Percentiles rank a stretch among this genome's conserved stretches.
These are phyloP conservation scores for Iberis amara DNA, from an alignment of 441 rosid species.

Conservation along the genomic window DNA sequence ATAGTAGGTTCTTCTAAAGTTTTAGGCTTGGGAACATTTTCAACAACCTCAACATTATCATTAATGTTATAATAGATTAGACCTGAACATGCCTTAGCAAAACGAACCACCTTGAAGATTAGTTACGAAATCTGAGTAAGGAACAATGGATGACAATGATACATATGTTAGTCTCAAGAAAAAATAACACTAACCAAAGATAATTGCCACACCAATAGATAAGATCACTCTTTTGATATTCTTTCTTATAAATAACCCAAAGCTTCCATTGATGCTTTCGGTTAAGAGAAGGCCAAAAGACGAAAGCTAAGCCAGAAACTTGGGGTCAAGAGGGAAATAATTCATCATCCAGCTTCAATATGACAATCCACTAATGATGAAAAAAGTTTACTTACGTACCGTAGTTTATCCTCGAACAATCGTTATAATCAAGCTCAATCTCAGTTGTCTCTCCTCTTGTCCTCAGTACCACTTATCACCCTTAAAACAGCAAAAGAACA, in stretches of 20 bases:
- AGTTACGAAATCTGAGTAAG: constrained; percentile 70
- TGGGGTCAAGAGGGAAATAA: too few species aligned
- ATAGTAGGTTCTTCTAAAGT: constrained; percentile 14
- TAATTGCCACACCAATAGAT: constrained; percentile 42
- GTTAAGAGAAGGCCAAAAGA: too few species aligned
- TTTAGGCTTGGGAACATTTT: constrained; percentile 25
- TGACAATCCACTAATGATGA: too few species aligned
- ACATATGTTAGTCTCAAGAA: constrained; percentile 61
- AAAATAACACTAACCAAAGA: constrained; percentile 58
- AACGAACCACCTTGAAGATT: constrained; percentile 70
- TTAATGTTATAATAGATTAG: constrained; percentile 61
- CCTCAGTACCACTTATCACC: too few species aligned
- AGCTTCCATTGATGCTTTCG: constrained; percentile 44
- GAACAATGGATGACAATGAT: constrained; percentile 67
- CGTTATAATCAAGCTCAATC: too few species aligned
- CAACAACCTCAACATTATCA: constrained; percentile 16
- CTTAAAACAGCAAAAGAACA: too few species aligned
- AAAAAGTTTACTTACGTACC: too few species aligned
- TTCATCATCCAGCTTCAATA: too few species aligned
- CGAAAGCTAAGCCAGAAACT: too few species aligned
- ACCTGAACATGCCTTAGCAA: constrained; percentile 87
- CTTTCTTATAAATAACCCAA: constrained; percentile 47
- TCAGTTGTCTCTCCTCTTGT: too few species aligned
- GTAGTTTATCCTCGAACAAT: too few species aligned
- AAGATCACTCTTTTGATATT: constrained; percentile 51